Evolutionary conservation across 768 basidiomycete species (phyloP).

Genomic region (Lyophyllum shimeji): DNA sequence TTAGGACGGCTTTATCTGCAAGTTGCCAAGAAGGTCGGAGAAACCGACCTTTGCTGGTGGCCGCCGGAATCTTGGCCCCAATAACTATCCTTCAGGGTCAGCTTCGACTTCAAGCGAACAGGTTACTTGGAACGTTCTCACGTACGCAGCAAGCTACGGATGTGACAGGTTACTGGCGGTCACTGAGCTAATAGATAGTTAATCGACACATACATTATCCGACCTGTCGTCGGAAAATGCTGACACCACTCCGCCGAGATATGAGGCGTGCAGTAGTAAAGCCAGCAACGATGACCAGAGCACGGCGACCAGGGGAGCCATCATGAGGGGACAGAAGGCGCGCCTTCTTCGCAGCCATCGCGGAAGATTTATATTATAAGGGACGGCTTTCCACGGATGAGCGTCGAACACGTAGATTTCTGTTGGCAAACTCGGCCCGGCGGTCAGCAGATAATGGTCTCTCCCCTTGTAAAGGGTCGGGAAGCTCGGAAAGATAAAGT

Average conservation of each 20-base stretch:
- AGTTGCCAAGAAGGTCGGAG: no score
- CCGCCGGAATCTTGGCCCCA: constrained; percentile 42
- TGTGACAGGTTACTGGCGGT: neutral
- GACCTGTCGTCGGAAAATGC: constrained; percentile 35
- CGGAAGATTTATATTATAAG: constrained; percentile 11
- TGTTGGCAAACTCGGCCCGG: neutral
- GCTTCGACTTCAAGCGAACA: no score
- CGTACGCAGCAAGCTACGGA: constrained; percentile 37
- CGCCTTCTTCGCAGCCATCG: neutral
- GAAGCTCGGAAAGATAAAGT: neutral
- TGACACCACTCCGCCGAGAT: constrained; percentile 13
- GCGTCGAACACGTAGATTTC: constrained; percentile 20
- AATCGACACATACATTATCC: constrained; percentile 31
- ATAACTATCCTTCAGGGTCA: no score
- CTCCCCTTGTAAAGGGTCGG: constrained; percentile 7
- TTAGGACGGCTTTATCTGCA: neutral
- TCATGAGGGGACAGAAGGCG: constrained; percentile 5
- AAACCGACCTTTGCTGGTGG: constrained; percentile 34
- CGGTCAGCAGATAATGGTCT: constrained; percentile 7
- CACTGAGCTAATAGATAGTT: neutral
- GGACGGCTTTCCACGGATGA: constrained; percentile 3
- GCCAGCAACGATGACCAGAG: constrained; percentile 13
- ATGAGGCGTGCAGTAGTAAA: constrained; percentile 12
- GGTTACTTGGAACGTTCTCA: neutral
- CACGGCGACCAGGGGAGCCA: constrained; percentile 10